Percentiles rank a stretch among this genome's conserved stretches.
Conservation (phyloP, 2,329 filamentous ascomycete species). For the Aspergillus sp. region DNA sequence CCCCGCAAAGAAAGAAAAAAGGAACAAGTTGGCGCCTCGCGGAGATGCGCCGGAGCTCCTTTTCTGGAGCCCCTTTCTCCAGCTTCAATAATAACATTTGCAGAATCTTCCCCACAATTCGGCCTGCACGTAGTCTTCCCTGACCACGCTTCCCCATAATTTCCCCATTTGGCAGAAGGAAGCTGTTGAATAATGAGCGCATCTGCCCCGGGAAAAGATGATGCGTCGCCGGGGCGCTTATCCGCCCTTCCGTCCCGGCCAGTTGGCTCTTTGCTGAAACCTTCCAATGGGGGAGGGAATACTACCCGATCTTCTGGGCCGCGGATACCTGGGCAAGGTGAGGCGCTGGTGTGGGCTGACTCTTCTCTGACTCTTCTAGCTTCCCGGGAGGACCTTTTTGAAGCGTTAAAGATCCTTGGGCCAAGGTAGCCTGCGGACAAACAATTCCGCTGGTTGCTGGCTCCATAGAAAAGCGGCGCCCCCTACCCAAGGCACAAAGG, state of each 20-base stretch:
- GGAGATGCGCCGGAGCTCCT: not conserved
- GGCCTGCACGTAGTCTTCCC: not conserved
- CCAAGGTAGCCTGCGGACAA: slow-evolving; percentile 11
- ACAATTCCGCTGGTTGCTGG: slow-evolving; percentile 9
- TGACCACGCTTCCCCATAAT: not conserved
- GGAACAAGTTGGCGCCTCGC: not conserved
- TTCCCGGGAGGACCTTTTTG: not conserved
- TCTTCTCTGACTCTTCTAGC: not conserved
- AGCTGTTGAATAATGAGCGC: not conserved
- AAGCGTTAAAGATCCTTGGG: not conserved
- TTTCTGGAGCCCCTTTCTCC: not conserved
- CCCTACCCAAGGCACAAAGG: slow-evolving; percentile 7
- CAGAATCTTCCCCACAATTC: not conserved
- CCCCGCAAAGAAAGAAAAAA: not conserved
- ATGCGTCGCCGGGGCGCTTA: slow-evolving; percentile 15
- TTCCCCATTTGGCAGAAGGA: not conserved
- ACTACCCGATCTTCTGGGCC: slow-evolving; percentile 15
- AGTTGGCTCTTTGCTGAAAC: slow-evolving; percentile 12
- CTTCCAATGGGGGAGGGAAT: slow-evolving; percentile 1
- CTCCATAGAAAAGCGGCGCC: slow-evolving; percentile 5
- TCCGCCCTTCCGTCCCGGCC: slow-evolving; percentile 24
- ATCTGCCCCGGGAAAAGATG: slow-evolving; percentile 9
- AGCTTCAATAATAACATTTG: not conserved
- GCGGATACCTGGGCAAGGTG: slow-evolving; percentile 6
- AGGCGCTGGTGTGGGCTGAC: slow-evolving; percentile 1